A percentile compares a stretch with the other conserved stretches of the same genome.
phyloP scores from a whole-genome alignment of 83 land plant species.

The Thuja plicata region DNA sequence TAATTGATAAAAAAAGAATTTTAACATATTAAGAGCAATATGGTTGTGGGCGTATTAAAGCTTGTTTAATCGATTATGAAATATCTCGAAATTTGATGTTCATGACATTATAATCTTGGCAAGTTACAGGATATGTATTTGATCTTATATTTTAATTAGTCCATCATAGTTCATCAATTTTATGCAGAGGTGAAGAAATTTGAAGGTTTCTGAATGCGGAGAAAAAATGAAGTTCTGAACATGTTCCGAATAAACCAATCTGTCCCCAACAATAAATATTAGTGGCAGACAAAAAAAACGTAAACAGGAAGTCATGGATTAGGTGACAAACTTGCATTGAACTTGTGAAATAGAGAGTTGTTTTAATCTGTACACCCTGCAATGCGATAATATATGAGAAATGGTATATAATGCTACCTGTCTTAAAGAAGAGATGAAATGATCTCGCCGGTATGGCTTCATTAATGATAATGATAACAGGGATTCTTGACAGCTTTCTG shows the following conservation, averaged over 20 bases:
- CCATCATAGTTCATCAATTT: too few species aligned
- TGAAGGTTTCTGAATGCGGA: too few species aligned
- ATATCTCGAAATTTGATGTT: too few species aligned
- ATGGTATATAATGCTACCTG: background rate
- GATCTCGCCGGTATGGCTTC: background rate
- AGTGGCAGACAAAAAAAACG: background rate
- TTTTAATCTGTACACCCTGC: background rate
- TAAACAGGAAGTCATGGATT: background rate
- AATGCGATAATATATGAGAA: too few species aligned
- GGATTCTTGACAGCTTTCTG: background rate
- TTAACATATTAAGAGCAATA: too few species aligned
- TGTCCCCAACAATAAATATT: background rate
- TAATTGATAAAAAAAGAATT: too few species aligned
- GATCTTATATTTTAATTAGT: too few species aligned
- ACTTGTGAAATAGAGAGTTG: background rate
- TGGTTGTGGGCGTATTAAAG: too few species aligned
- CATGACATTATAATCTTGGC: too few species aligned
- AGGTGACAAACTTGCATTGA: background rate
- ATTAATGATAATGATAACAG: background rate
- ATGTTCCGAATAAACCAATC: background rate
- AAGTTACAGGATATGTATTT: too few species aligned
- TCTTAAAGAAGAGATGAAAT: background rate
- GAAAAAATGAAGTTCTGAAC: background rate
- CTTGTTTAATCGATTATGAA: too few species aligned
- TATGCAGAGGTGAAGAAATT: too few species aligned